Conservation (phyloP, 805 yeast genomes). For the Candida endomychidarum region DNA sequence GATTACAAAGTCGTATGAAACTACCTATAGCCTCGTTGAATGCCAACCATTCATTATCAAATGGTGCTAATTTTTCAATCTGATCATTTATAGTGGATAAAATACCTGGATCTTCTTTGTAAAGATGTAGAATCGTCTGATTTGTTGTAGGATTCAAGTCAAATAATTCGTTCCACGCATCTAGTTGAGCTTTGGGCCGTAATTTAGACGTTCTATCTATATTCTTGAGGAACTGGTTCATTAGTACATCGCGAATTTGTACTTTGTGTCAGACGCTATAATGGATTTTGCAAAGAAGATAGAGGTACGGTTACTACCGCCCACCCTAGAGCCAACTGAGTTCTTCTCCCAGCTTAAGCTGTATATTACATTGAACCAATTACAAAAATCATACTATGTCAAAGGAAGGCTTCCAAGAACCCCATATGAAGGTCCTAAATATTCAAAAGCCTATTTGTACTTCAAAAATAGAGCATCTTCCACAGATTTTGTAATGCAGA, state of each 20-base stretch:
- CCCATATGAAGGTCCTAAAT: slow-evolving; percentile 39
- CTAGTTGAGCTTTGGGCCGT: slow-evolving; percentile 11
- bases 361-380: slow-evolving; percentile 13
- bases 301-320: slow-evolving; percentile 45
- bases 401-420: slow-evolving; percentile 40
- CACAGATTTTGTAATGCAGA: slow-evolving; percentile 25
- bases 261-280: background rate
- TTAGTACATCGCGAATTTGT: slow-evolving; percentile 4
- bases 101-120: slow-evolving; percentile 6
- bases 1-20: slow-evolving; percentile 49
- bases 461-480: slow-evolving; percentile 29
- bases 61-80: background rate
- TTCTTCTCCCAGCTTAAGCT: slow-evolving; percentile 23
- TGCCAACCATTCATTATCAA: slow-evolving; percentile 34
- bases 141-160: slow-evolving; percentile 13
- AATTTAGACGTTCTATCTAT: slow-evolving; percentile 4
- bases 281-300: slow-evolving; percentile 10
- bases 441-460: slow-evolving; percentile 42
- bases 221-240: slow-evolving; percentile 3
- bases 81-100: slow-evolving; percentile 4
- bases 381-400: slow-evolving; percentile 34
- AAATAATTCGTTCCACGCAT: slow-evolving; percentile 14
- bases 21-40: slow-evolving; percentile 46
- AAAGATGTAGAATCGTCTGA: slow-evolving; percentile 7
- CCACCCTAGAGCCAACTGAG: slow-evolving; percentile 27